Evolutionary conservation across 441 rosid species (phyloP).

Genomic region (Biscutella laevigata): DNA sequence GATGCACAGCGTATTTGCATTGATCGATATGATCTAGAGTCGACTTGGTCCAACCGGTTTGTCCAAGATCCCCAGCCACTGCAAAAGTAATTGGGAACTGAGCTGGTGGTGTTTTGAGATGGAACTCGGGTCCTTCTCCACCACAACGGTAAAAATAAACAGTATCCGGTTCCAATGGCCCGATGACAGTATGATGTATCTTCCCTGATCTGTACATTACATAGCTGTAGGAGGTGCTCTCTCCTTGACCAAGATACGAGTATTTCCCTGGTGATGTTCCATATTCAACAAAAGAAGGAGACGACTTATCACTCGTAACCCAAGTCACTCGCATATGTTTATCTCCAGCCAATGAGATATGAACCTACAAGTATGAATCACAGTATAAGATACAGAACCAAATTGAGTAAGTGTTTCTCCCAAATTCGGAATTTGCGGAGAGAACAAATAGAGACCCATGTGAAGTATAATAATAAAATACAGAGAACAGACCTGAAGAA

Average conservation of each 20-base stretch:
- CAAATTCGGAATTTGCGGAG: conserved; percentile 6
- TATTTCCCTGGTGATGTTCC: conserved; percentile 67
- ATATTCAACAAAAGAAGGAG: conserved; percentile 65
- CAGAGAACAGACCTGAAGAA: conserved; percentile 19
- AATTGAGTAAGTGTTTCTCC: neutral
- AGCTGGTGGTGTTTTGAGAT: conserved; percentile 76
- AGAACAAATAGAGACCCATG: conserved; percentile 2
- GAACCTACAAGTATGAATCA: conserved; percentile 46
- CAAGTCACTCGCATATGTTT: conserved; percentile 70
- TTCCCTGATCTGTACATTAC: conserved; percentile 72
- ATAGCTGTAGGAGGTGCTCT: conserved; percentile 68
- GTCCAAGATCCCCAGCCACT: conserved; percentile 92
- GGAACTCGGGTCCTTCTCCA: conserved; percentile 71
- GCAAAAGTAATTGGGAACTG: conserved; percentile 72
- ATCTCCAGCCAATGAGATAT: conserved; percentile 83
- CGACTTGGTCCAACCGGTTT: conserved; percentile 92
- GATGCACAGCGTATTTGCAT: conserved; percentile 67
- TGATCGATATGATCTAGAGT: conserved; percentile 72
- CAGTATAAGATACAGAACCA: neutral
- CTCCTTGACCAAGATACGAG: conserved; percentile 44
- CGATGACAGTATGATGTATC: conserved; percentile 80
- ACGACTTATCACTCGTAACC: conserved; percentile 52
- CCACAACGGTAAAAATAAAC: conserved; percentile 78
- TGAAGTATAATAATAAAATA: conserved; percentile 1
- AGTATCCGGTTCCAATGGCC: conserved; percentile 57